Percentiles rank a stretch among this genome's conserved stretches.
These are phyloP conservation scores for Xylaria sp. DNA, from an alignment of 2,329 filamentous ascomycete species.

Conservation along the genomic window DNA sequence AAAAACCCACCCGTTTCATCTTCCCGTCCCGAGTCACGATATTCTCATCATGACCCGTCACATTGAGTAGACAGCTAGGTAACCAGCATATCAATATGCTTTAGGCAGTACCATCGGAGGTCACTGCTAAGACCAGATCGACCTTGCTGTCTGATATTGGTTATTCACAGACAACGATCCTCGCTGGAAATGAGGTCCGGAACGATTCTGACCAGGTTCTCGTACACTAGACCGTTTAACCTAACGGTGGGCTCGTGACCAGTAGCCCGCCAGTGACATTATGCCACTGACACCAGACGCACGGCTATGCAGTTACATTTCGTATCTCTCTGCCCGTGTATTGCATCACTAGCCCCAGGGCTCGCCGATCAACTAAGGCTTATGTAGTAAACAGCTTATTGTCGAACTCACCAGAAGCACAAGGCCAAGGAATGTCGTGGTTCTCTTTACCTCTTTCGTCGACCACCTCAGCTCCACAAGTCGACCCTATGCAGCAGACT, in stretches of 20 bases:
- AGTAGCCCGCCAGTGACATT: conserved; percentile 20
- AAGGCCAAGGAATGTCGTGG: conserved; percentile 23
- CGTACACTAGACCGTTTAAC: conserved; percentile 22
- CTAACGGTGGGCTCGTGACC: conserved; percentile 31
- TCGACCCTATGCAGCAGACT: conserved; percentile 18
- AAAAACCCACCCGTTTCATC: conserved; percentile 28
- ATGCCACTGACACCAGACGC: conserved; percentile 19
- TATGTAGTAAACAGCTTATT: conserved; percentile 20
- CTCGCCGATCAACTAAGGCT: conserved; percentile 25
- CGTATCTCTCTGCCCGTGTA: conserved; percentile 20
- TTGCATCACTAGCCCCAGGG: conserved; percentile 27
- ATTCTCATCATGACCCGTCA: conserved; percentile 9
- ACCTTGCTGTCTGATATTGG: not conserved
- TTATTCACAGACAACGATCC: conserved; percentile 7
- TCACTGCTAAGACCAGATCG: not conserved
- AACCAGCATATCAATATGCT: not conserved
- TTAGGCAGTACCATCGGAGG: not conserved
- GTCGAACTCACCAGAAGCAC: conserved; percentile 8
- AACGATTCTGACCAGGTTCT: conserved; percentile 10
- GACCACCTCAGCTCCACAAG: conserved; percentile 14
- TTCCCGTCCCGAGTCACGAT: conserved; percentile 24
- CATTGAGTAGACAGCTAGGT: not conserved
- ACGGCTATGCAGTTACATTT: conserved; percentile 22
- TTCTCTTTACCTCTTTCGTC: conserved; percentile 21
- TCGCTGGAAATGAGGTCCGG: conserved; percentile 7